Evolutionary conservation across 2,329 filamentous ascomycete genomes (phyloP).

Genomic region (Trichoderma sp.): DNA sequence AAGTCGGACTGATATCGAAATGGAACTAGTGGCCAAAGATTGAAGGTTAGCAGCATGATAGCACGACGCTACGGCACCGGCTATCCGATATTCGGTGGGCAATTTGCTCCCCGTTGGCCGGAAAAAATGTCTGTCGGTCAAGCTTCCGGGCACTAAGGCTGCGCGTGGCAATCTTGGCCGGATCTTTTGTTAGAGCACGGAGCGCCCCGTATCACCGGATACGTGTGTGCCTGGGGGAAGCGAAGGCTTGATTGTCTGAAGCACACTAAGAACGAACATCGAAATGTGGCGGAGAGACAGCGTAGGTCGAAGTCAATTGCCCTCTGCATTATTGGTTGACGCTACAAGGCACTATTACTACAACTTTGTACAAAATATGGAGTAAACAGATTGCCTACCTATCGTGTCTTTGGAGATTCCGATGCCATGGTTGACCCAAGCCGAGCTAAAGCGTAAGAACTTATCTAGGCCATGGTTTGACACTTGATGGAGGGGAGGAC

Average conservation of each 20-base stretch:
- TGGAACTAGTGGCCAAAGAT: not conserved
- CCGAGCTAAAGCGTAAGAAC: not conserved
- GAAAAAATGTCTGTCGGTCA: not conserved
- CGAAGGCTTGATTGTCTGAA: not conserved
- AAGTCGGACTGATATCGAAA: not conserved
- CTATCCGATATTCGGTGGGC: constrained; percentile 4
- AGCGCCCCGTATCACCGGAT: not conserved
- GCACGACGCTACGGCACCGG: constrained; percentile 15
- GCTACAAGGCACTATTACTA: not conserved
- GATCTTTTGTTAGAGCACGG: constrained; percentile 4
- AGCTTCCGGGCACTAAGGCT: constrained; percentile 14
- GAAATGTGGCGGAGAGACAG: not conserved
- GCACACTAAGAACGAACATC: not conserved
- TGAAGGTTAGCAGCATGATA: not conserved
- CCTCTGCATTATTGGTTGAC: not conserved
- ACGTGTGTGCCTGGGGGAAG: not conserved
- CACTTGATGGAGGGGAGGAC: not conserved
- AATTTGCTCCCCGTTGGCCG: constrained; percentile 1
- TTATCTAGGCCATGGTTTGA: not conserved
- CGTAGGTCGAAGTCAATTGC: not conserved
- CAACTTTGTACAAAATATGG: not conserved
- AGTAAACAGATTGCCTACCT: not conserved
- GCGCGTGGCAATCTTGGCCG: constrained; percentile 5
- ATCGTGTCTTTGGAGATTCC: not conserved
- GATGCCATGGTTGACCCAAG: not conserved